Evolutionary conservation across 352 stramenopile genomes (phyloP), one percentile per base, ranked within the genome.

Genomic region (Phytophthora boehmeriae): DNA sequence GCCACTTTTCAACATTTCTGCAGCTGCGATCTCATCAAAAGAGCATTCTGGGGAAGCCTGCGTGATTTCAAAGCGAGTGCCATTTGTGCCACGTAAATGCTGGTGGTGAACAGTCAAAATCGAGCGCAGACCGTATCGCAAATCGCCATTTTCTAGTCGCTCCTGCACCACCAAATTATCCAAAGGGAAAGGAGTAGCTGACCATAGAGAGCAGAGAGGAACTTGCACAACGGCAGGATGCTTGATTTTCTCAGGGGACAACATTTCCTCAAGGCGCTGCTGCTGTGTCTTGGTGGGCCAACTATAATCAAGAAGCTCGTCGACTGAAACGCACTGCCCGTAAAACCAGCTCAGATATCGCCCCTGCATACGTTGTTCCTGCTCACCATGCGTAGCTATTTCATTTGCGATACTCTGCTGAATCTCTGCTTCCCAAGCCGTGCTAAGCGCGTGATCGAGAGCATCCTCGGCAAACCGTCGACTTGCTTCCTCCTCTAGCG

Each of bases 311-410:
- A 90, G 57, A n/a, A 90, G 28, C 11, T 90, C 63, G 32, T 90
- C 80, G 9, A 84, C 78, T 0, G 71, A 86, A 38, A 64, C 47
- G 50, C 76, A 88, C 35, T 82, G 62, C 5, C 66, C 43, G 46
- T 88, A 88, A 50, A 90, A 90, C 80, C 80, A 88, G 27, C 76
- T 71, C 32, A 90, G 63, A 60, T 90, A 88, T 43, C 76, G 51
- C 16, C 47, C 46, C 46, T 86, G 80, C 43, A 71, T 66, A 0
- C 54, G 68, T 36, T 80, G 78, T 43, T 88, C 80, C 17, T 63
- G 39, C 27, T 52, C 38, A 63, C 54, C 34, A 36, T 68, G 63
- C 50, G 59, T 20, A 36, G 60, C 49, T 59, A 66, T 14, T 43
- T 68, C 19, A 45, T 61, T 32, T 36, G 42, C 46, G 0, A 36